These are phyloP conservation scores for Closterium sp. DNA, from an alignment of 139 green algal species.

Conservation along the genomic window DNA sequence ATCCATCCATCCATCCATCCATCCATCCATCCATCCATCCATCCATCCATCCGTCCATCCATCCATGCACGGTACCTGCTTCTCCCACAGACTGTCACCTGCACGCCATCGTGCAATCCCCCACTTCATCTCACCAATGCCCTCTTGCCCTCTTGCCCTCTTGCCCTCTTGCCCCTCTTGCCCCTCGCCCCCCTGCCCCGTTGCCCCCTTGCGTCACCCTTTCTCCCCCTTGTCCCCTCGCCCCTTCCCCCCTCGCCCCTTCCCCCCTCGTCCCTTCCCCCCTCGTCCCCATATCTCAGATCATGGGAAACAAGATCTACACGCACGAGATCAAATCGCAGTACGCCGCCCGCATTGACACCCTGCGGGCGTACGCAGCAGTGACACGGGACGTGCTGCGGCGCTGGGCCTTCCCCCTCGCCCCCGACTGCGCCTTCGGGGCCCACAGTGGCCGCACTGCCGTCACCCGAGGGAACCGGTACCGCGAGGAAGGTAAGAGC, in stretches of 20 bases:
- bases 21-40: too few species aligned
- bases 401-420: constrained; percentile 74
- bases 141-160: too few species aligned
- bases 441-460: constrained; percentile 51
- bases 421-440: constrained; percentile 76
- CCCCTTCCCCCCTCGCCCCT: too few species aligned
- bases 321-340: constrained; percentile 71
- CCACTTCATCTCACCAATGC: neutral
- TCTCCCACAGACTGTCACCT: too few species aligned
- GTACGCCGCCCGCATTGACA: constrained; percentile 75
- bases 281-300: too few species aligned
- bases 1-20: too few species aligned
- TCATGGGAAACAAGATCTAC: constrained; percentile 93
- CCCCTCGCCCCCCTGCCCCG: neutral
- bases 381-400: constrained; percentile 67
- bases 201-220: neutral
- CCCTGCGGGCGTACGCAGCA: constrained; percentile 71
- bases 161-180: neutral
- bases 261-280: too few species aligned
- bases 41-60: too few species aligned
- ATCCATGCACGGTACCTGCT: too few species aligned
- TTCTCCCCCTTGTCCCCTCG: too few species aligned
- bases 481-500: constrained; percentile 42
- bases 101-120: too few species aligned
- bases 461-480: constrained; percentile 53